These are phyloP conservation scores for Lunularia cruciata DNA, from an alignment of 225 moss, liverwort and hornwort species.

Conservation along the genomic window DNA sequence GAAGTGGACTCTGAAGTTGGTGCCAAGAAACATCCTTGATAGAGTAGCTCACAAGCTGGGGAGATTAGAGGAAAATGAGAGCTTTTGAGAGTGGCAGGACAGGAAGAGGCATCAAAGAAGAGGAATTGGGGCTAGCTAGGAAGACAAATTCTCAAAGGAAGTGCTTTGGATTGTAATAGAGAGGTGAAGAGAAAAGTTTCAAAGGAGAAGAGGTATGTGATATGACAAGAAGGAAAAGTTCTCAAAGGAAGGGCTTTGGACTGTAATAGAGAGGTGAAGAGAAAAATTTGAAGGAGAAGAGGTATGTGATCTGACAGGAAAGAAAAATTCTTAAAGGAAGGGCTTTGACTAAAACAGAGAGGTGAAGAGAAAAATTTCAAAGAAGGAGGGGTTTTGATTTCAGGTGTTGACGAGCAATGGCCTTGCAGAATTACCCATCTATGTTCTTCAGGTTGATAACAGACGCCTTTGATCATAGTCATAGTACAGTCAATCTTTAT, in stretches of 20 bases:
- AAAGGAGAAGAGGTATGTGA: no score
- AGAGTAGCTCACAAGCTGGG: no score
- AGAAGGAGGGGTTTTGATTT: neutral
- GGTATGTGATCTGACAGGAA: no score
- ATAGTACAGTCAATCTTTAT: neutral
- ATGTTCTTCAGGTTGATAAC: constrained; percentile 29
- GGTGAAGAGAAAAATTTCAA: no score
- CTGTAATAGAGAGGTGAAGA: no score
- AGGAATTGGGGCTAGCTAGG: neutral
- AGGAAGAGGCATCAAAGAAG: neutral
- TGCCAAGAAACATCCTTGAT: no score
- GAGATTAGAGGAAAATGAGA: no score
- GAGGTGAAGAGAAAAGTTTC: neutral
- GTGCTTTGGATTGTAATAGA: neutral
- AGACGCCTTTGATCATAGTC: constrained; percentile 14
- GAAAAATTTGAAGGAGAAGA: no score
- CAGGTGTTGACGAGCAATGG: constrained; percentile 18
- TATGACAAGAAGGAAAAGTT: no score
- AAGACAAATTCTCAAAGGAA: neutral
- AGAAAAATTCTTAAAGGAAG: neutral
- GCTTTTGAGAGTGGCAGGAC: neutral
- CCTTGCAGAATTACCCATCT: constrained; percentile 23
- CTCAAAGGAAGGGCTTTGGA: neutral
- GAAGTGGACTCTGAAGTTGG: no score
- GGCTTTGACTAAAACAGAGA: no score